Conservation (phyloP, 768 basidiomycete genomes). For the Hortiboletus campestris region DNA sequence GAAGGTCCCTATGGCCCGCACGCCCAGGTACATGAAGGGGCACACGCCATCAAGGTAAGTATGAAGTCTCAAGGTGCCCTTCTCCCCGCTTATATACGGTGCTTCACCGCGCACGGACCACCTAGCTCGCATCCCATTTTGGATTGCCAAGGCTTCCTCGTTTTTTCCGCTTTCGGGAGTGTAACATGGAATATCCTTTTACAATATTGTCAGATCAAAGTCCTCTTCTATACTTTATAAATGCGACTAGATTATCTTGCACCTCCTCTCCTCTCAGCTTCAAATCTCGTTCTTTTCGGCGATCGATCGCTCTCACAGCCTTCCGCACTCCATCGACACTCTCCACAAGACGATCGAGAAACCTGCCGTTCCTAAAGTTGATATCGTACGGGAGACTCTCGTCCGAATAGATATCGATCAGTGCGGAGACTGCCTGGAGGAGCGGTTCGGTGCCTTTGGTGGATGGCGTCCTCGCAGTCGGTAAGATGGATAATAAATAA, state of each 20-base stretch:
- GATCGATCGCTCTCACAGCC: conserved; percentile 62
- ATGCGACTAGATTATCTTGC: conserved; percentile 71
- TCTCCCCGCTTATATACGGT: conserved; percentile 30
- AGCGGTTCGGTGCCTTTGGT: conserved; percentile 61
- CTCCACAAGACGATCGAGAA: conserved; percentile 52
- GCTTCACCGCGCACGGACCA: conserved; percentile 29
- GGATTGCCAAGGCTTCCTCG: too few relatives aligned
- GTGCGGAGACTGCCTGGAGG: conserved; percentile 74
- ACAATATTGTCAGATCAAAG: conserved; percentile 35
- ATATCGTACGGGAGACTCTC: conserved; percentile 76
- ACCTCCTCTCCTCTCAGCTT: conserved; percentile 72
- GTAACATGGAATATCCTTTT: background rate
- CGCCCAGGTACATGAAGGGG: conserved; percentile 31
- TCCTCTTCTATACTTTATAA: conserved; percentile 67
- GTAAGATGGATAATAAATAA: conserved; percentile 66
- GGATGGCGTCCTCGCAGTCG: conserved; percentile 39
- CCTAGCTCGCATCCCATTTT: background rate
- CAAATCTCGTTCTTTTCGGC: conserved; percentile 62
- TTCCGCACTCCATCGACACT: conserved; percentile 63
- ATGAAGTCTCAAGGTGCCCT: conserved; percentile 29
- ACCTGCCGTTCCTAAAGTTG: conserved; percentile 69
- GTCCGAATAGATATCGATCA: conserved; percentile 94
- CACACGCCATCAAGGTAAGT: conserved; percentile 27
- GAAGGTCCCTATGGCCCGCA: conserved; percentile 51
- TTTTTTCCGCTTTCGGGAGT: too few relatives aligned